A percentile compares a stretch with the other conserved stretches of the same genome.
phyloP scores from a whole-genome alignment of 2,329 filamentous ascomycete genomes.

The Colletotrichum sp. region DNA sequence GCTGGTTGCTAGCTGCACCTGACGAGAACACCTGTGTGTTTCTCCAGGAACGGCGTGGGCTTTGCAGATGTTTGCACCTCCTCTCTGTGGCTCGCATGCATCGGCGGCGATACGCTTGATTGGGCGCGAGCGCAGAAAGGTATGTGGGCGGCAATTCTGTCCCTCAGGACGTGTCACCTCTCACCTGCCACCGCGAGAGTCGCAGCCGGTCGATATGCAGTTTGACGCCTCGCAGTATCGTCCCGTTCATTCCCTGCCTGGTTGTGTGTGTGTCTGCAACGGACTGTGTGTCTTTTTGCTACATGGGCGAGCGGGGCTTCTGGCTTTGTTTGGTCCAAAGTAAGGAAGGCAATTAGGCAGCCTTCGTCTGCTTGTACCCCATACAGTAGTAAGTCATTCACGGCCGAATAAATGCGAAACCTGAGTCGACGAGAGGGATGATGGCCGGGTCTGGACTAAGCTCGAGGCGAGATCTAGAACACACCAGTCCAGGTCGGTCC shows the following conservation, averaged over 20 bases:
- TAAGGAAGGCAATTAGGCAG: not conserved
- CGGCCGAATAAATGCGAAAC: not conserved
- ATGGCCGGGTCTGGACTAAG: slow-evolving; percentile 6
- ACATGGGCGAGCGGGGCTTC: not conserved
- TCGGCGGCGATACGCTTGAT: slow-evolving; percentile 1
- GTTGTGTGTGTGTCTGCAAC: not conserved
- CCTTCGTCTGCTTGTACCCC: not conserved
- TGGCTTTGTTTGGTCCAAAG: not conserved
- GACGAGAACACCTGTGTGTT: slow-evolving; percentile 3
- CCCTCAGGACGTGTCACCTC: slow-evolving; percentile 2
- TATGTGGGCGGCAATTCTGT: not conserved
- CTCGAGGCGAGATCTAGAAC: not conserved
- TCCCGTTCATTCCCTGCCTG: not conserved
- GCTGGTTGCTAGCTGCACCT: not conserved
- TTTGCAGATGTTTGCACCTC: not conserved
- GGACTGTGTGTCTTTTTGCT: not conserved
- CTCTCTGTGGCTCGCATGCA: not conserved
- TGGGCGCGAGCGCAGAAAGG: not conserved
- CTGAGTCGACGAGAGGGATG: not conserved
- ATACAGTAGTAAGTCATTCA: not conserved
- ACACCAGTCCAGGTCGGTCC: not conserved
- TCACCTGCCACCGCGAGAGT: slow-evolving; percentile 5
- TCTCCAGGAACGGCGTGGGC: not conserved
- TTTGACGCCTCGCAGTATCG: not conserved
- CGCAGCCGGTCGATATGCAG: slow-evolving; percentile 5